Conservation (phyloP, 805 yeast species). For the Candida incommunis region DNA sequence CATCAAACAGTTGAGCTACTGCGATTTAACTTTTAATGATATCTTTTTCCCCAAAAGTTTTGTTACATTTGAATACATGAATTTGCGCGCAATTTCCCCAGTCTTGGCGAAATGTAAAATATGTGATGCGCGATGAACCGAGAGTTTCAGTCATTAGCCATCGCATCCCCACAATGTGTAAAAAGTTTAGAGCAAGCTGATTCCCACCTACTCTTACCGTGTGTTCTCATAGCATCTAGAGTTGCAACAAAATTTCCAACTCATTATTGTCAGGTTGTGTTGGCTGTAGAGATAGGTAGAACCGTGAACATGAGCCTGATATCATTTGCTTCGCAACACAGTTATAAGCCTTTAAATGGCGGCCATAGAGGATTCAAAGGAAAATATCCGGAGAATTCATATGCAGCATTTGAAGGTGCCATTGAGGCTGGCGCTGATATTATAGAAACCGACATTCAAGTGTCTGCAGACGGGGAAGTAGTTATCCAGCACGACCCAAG, state of each 20-base stretch:
- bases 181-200: too few species aligned
- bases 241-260: too few species aligned
- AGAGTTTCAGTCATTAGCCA: too few species aligned
- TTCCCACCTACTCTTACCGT: too few species aligned
- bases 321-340: neutral
- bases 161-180: too few species aligned
- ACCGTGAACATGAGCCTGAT: neutral
- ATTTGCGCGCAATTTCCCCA: neutral
- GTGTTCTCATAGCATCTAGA: too few species aligned
- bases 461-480: constrained; percentile 37
- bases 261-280: too few species aligned
- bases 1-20: too few species aligned
- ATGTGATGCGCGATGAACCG: too few species aligned
- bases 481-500: constrained; percentile 40
- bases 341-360: constrained; percentile 15
- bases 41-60: neutral
- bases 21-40: too few species aligned
- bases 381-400: constrained; percentile 32
- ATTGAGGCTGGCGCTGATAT: constrained; percentile 31
- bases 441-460: constrained; percentile 44
- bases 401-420: constrained; percentile 33
- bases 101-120: neutral
- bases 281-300: too few species aligned
- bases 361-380: constrained; percentile 24
- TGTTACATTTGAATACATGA: neutral